Evolutionary conservation across 345 rosid species (phyloP).

Genomic region (Barbarea vulgaris): DNA sequence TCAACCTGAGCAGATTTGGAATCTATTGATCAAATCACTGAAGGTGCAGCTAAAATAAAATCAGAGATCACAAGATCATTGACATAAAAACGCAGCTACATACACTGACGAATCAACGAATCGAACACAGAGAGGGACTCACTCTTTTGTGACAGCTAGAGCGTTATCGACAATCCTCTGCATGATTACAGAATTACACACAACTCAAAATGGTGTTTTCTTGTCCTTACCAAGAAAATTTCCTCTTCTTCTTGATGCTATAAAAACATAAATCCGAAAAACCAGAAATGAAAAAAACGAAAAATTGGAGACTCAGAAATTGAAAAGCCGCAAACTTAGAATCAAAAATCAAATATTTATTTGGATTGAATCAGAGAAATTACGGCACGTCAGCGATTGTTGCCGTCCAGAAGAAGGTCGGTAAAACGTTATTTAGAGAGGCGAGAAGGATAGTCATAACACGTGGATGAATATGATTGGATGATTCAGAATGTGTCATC

Average conservation of each 20-base stretch:
- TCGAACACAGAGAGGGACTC: slow-evolving; percentile 42
- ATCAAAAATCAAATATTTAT: neutral
- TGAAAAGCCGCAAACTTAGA: slow-evolving; percentile 2
- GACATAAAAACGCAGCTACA: neutral
- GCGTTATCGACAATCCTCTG: slow-evolving; percentile 76
- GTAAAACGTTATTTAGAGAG: slow-evolving; percentile 23
- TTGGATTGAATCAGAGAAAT: slow-evolving; percentile 4
- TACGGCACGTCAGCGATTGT: slow-evolving; percentile 42
- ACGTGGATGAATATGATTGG: slow-evolving; percentile 17
- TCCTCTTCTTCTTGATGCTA: neutral
- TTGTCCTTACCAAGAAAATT: neutral
- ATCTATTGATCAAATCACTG: neutral
- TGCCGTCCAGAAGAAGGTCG: slow-evolving; percentile 41
- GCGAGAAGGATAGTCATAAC: slow-evolving; percentile 17
- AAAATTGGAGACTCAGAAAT: neutral
- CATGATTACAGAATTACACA: slow-evolving; percentile 42
- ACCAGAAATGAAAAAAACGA: neutral
- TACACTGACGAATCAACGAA: neutral
- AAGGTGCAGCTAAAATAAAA: slow-evolving; percentile 1
- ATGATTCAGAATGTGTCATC: slow-evolving; percentile 29
- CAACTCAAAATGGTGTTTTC: neutral
- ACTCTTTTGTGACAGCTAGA: slow-evolving; percentile 93
- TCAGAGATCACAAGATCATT: neutral
- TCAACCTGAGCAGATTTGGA: too few relatives aligned
- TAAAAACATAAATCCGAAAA: neutral